Evolutionary conservation across 139 green algal species (phyloP).

Genomic region (Eudorina sp.): DNA sequence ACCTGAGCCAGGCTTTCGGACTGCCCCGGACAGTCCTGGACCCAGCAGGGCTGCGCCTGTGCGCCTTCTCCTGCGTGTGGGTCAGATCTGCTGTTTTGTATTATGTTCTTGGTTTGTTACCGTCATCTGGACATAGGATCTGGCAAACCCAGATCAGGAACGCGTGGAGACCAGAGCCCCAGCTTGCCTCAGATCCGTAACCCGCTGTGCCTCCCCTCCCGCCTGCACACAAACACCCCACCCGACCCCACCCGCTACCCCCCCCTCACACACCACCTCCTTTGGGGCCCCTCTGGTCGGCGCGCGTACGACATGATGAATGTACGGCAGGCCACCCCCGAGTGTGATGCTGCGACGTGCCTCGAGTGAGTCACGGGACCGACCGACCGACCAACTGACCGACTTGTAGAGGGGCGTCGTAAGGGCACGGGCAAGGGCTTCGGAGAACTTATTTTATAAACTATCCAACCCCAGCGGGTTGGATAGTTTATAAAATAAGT

Average conservation of each 20-base stretch:
- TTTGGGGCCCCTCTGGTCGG: neutral
- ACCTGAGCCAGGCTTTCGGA: too few species aligned
- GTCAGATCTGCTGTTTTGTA: too few species aligned
- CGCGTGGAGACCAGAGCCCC: too few species aligned
- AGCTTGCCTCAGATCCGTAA: neutral
- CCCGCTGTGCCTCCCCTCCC: neutral
- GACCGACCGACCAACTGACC: neutral
- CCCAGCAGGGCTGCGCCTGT: too few species aligned
- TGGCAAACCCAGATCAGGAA: too few species aligned
- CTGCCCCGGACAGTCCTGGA: too few species aligned
- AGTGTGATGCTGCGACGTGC: neutral
- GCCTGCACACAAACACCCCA: neutral
- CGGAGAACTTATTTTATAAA: neutral
- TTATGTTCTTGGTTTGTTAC: too few species aligned
- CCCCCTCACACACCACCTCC: neutral
- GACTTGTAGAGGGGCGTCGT: too few species aligned
- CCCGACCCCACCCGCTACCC: neutral
- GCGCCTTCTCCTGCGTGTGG: too few species aligned
- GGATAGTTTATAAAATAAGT: neutral
- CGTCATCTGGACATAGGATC: too few species aligned
- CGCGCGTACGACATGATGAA: neutral
- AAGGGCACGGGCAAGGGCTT: neutral
- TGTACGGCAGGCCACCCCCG: neutral
- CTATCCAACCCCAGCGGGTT: neutral
- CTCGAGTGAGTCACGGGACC: neutral